Conservation (phyloP, 2,329 filamentous ascomycete genomes). For the Aspergillus bombycis region DNA sequence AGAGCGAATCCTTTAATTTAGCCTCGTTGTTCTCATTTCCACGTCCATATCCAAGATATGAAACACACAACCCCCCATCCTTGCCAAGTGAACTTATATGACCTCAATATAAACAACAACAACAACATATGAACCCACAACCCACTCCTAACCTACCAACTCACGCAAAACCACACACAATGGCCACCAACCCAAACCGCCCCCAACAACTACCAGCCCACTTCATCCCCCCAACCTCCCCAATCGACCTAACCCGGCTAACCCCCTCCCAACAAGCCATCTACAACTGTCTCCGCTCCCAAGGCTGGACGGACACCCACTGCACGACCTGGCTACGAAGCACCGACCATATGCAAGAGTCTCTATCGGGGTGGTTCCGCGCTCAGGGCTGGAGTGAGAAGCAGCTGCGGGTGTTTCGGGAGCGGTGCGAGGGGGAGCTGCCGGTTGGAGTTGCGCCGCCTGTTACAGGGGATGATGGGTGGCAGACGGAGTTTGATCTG, state of each 20-base stretch:
- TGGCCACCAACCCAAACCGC: background rate
- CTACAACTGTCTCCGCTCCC: background rate
- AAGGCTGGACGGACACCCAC: background rate
- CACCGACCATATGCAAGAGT: background rate
- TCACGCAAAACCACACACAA: background rate
- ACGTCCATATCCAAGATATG: background rate
- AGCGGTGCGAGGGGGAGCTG: background rate
- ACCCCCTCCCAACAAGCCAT: background rate
- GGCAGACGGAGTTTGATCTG: background rate
- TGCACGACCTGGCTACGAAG: background rate
- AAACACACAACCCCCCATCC: background rate
- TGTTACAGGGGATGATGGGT: background rate
- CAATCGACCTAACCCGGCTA: background rate
- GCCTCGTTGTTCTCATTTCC: background rate
- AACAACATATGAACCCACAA: background rate
- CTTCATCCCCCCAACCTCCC: background rate
- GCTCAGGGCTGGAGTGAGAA: background rate
- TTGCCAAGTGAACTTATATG: background rate
- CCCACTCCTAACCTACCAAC: background rate
- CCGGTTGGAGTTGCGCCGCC: background rate
- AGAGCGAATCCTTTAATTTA: background rate
- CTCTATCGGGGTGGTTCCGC: background rate
- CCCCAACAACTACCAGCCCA: background rate
- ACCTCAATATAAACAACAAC: background rate
- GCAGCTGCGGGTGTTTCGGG: background rate